Evolutionary conservation across 1,139 yeast genomes (phyloP).

Genomic region (Blastobotrys malaysiensis): DNA sequence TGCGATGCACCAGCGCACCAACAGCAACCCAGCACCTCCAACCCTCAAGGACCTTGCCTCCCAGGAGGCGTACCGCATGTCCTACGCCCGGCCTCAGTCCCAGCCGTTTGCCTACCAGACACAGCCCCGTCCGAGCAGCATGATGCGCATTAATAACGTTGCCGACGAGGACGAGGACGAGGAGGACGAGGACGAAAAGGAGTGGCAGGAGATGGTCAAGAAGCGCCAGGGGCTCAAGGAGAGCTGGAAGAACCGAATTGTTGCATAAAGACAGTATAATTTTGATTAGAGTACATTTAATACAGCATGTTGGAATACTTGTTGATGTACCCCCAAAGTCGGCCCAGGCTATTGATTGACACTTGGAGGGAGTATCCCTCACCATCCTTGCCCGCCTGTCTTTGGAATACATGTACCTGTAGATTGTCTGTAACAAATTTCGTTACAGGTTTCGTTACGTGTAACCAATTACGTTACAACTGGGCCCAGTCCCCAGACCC

Average conservation of each 20-base stretch:
- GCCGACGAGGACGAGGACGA: conserved; percentile 27
- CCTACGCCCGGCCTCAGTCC: conserved; percentile 6
- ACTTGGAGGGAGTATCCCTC: no score
- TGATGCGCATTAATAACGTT: conserved; percentile 8
- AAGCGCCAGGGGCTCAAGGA: conserved; percentile 28
- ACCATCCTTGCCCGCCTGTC: no score
- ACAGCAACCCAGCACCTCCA: conserved; percentile 8
- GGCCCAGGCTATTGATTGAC: no score
- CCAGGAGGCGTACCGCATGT: conserved; percentile 11
- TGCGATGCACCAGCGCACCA: conserved; percentile 7
- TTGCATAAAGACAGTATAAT: conserved; percentile 2
- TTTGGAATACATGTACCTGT: no score
- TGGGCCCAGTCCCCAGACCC: no score
- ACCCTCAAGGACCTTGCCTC: conserved; percentile 11
- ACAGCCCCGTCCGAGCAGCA: conserved; percentile 10
- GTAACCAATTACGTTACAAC: no score
- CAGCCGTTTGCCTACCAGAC: conserved; percentile 10
- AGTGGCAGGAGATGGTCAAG: conserved; percentile 30
- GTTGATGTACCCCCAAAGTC: no score
- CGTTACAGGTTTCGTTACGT: no score
- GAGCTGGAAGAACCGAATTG: conserved; percentile 22
- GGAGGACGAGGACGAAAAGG: conserved; percentile 34
- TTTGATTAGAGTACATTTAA: conserved; percentile 1
- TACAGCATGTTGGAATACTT: conserved; percentile 1
- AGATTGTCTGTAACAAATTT: no score